These are phyloP conservation scores for Pilaira anomala DNA, from an alignment of 192 early-diverging fungal genomes.

Conservation along the genomic window DNA sequence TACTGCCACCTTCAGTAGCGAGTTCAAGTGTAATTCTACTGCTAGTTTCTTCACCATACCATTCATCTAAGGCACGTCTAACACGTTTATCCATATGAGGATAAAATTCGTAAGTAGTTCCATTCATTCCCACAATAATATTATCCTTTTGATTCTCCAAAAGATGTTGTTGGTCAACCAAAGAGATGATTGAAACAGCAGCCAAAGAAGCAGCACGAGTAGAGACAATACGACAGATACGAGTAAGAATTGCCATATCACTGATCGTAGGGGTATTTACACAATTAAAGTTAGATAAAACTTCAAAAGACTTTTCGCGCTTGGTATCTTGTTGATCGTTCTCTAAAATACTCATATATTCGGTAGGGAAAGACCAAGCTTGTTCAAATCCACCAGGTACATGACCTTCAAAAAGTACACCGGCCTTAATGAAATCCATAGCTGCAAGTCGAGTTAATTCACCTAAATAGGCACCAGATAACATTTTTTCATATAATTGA, in stretches of 20 bases:
- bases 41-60: slow-evolving; percentile 74
- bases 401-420: slow-evolving; percentile 70
- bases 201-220: slow-evolving; percentile 80
- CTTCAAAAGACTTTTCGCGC: slow-evolving; percentile 65
- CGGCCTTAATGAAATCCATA: slow-evolving; percentile 78
- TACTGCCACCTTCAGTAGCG: slow-evolving; percentile 76
- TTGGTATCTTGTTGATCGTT: slow-evolving; percentile 17
- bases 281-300: slow-evolving; percentile 49
- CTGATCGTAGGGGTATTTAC: slow-evolving; percentile 54
- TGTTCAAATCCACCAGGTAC: slow-evolving; percentile 53
- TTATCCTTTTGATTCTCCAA: slow-evolving; percentile 30
- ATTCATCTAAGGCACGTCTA: slow-evolving; percentile 65
- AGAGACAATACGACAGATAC: slow-evolving; percentile 72
- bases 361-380: slow-evolving; percentile 58
- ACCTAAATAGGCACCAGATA: slow-evolving; percentile 92
- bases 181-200: slow-evolving; percentile 63
- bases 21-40: slow-evolving; percentile 62
- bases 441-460: slow-evolving; percentile 81
- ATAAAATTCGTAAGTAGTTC: slow-evolving; percentile 89
- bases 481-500: slow-evolving; percentile 95
- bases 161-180: slow-evolving; percentile 38
- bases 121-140: slow-evolving; percentile 86
- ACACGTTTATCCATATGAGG: slow-evolving; percentile 80
- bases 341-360: slow-evolving; percentile 41
- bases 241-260: slow-evolving; percentile 71